Evolutionary conservation across 2,329 filamentous ascomycete genomes (phyloP).

Genomic region (Diaporthe citri): DNA sequence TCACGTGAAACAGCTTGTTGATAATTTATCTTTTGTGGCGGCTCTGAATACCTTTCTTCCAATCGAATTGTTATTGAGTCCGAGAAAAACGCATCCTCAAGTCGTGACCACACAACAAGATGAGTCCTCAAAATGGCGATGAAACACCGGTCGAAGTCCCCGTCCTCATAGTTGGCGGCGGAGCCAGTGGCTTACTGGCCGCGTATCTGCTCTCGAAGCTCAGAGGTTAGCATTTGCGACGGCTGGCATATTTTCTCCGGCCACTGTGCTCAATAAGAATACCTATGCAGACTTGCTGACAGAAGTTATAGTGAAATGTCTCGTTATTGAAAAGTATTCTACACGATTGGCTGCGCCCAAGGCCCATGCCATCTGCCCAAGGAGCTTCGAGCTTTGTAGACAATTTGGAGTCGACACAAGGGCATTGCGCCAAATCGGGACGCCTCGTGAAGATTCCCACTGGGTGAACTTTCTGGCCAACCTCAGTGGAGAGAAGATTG

Average conservation of each 20-base stretch:
- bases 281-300: too few species aligned
- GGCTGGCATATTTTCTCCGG: not conserved
- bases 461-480: conserved; percentile 57
- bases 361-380: conserved; percentile 48
- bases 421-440: conserved; percentile 47
- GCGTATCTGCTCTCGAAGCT: conserved; percentile 51
- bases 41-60: too few species aligned
- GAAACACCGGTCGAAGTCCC: conserved; percentile 44
- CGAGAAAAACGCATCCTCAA: too few species aligned
- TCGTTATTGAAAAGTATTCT: conserved; percentile 50
- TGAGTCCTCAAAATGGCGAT: not conserved
- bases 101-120: not conserved
- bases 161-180: conserved; percentile 53
- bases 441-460: conserved; percentile 49
- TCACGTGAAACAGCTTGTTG: not conserved
- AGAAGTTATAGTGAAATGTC: conserved; percentile 43
- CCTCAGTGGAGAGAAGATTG: conserved; percentile 51
- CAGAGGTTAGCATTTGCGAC: conserved; percentile 40
- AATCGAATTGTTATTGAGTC: too few species aligned
- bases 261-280: too few species aligned
- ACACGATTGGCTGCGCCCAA: conserved; percentile 49
- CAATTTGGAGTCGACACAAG: conserved; percentile 48
- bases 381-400: conserved; percentile 48
- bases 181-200: conserved; percentile 51
- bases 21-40: too few species aligned